phyloP scores from a whole-genome alignment of 805 yeast genomes.

The Kregervanrija delftensis region DNA sequence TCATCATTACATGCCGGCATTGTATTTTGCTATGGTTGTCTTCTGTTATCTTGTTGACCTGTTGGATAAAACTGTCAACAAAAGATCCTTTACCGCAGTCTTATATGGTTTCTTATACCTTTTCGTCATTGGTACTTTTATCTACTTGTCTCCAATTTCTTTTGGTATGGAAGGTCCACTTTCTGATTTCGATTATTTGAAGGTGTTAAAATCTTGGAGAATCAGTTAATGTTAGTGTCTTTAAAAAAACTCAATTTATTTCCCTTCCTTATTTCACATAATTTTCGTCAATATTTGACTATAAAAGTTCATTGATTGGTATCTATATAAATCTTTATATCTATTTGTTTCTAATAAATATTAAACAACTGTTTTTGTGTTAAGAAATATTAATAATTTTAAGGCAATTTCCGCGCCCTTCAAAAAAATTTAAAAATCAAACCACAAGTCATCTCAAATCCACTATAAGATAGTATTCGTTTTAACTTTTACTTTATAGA shows the following conservation, averaged over 20 bases:
- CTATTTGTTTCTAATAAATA: too few relatives aligned
- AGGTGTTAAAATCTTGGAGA: constrained; percentile 54
- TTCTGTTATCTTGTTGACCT: constrained; percentile 54
- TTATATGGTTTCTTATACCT: constrained; percentile 43
- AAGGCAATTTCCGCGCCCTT: too few relatives aligned
- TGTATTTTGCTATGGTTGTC: constrained; percentile 85
- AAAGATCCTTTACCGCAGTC: constrained; percentile 18
- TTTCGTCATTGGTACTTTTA: constrained; percentile 49
- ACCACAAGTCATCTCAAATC: too few relatives aligned
- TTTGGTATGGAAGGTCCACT: constrained; percentile 72
- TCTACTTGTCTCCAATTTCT: constrained; percentile 58
- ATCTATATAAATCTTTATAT: too few relatives aligned
- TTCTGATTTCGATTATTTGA: constrained; percentile 40
- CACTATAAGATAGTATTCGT: too few relatives aligned
- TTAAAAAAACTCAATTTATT: too few relatives aligned
- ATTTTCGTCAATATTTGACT: too few relatives aligned
- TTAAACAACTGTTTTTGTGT: too few relatives aligned
- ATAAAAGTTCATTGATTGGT: too few relatives aligned
- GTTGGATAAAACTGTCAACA: constrained; percentile 15
- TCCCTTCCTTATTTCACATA: too few relatives aligned
- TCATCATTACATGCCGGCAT: constrained; percentile 93
- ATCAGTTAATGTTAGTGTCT: constrained; percentile 8
- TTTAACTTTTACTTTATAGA: background rate
- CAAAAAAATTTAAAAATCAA: too few relatives aligned
- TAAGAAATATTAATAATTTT: too few relatives aligned